Base-by-base conservation (phyloP, 2,329 filamentous ascomycete species). In the Thermomyces lanuginosus region DNA sequence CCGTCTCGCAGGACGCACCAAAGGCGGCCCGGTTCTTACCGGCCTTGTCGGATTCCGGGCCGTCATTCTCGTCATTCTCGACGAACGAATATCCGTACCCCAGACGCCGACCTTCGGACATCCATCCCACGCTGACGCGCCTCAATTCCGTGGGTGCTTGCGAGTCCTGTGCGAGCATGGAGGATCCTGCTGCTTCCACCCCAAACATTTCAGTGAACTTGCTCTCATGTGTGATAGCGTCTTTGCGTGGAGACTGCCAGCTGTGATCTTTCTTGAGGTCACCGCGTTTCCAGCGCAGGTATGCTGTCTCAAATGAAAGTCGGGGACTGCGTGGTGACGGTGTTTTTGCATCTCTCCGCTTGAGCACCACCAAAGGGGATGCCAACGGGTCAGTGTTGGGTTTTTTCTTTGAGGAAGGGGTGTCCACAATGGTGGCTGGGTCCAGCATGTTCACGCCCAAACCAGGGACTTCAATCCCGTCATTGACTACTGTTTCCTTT, bases 101-200 rank as follows among this genome's bases (percentile, higher is more conserved):
- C 22, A 48, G 35, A 11, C 53, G 46, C 30, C 46, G 48, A 3
- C 53, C 53, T 12, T 43, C 51, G 6, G 53, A 51, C 44, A 57
- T 46, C 55, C 55, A 58, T 12, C 51, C 55, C 16, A 52, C 35
- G 25, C 54, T 58, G 22, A 53, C 40, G n/a, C n/a, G n/a, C n/a
- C n/a, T n/a, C n/a, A n/a, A n/a, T n/a, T n/a, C n/a, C n/a, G n/a
- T n/a, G n/a, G n/a, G n/a, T n/a, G n/a, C 35, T 42, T 51, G 9
- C 49, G 48, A 24, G 43, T 34, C 10, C 37, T 20, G 8, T 12
- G 10, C n/a, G 26, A 12, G 16, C 27, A 8, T 9, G n/a, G 19
- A 10, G 16, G 15, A 17, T 1, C 17, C 11, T 11, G 17, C 12
- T 15, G n/a, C 22, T 26, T 26, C 16, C 10, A 26, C 16, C 11